A percentile compares a stretch with the other conserved stretches of the same genome.
phyloP scores from a whole-genome alignment of 805 yeast species.

The Candida piceae region DNA sequence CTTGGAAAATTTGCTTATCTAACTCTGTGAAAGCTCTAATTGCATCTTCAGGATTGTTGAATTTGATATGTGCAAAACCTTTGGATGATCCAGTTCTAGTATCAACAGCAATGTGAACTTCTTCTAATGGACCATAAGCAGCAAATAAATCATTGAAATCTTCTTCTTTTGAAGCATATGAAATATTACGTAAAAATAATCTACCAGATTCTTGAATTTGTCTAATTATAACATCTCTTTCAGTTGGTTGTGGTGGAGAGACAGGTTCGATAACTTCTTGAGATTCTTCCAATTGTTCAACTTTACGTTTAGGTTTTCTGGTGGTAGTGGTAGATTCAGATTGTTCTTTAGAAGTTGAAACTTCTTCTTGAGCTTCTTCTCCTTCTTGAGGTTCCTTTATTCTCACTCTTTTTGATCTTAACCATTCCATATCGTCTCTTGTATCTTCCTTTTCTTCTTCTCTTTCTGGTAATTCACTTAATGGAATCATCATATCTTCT shows the following conservation, averaged over 20 bases:
- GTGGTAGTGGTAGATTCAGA: conserved; percentile 5
- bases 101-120: conserved; percentile 90
- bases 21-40: conserved; percentile 64
- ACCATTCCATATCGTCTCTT: conserved; percentile 78
- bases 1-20: conserved; percentile 91
- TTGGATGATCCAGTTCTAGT: conserved; percentile 86
- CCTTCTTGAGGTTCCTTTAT: conserved; percentile 47
- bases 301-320: too few relatives aligned
- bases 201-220: conserved; percentile 70
- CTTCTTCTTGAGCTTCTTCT: conserved; percentile 7
- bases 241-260: too few relatives aligned
- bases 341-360: conserved; percentile 3
- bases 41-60: conserved; percentile 65
- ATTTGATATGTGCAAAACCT: conserved; percentile 86
- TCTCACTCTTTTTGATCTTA: conserved; percentile 66
- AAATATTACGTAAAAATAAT: conserved; percentile 80
- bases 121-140: conserved; percentile 68
- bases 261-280: too few relatives aligned
- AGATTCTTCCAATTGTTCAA: too few relatives aligned
- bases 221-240: conserved; percentile 43
- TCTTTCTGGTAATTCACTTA: conserved; percentile 7
- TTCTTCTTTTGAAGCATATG: conserved; percentile 71
- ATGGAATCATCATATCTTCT: conserved; percentile 44
- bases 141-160: conserved; percentile 67
- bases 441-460: conserved; percentile 18